Percentiles rank a stretch among this genome's conserved stretches.
Conservation (phyloP, 495 filamentous ascomycete species). For the Physcia stellaris region DNA sequence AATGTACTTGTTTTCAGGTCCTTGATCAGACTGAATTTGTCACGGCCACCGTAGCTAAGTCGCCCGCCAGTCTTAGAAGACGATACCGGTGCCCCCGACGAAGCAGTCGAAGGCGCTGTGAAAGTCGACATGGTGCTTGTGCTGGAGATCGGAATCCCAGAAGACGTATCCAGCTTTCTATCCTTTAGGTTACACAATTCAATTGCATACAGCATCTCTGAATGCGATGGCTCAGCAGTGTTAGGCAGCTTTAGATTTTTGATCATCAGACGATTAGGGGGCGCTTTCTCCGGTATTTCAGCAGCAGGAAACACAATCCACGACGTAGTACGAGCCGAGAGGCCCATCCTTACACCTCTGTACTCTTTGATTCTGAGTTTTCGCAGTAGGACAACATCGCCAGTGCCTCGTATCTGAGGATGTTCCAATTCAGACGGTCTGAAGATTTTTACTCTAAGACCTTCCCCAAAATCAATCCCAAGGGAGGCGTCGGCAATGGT, state of each 20-base stretch:
- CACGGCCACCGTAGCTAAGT: constrained; percentile 1
- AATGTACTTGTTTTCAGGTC: constrained; percentile 43
- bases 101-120: not conserved
- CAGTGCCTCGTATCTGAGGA: constrained; percentile 24
- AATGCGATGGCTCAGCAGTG: constrained; percentile 5
- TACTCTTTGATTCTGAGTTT: constrained; percentile 24
- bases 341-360: constrained; percentile 13
- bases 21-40: constrained; percentile 52
- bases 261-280: constrained; percentile 18
- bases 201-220: constrained; percentile 13
- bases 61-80: not conserved
- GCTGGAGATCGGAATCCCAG: not conserved
- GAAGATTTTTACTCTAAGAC: constrained; percentile 39
- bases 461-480: constrained; percentile 21
- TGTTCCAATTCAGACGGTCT: constrained; percentile 23
- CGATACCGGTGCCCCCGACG: not conserved
- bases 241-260: constrained; percentile 13
- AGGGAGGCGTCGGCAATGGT: constrained; percentile 32
- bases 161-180: constrained; percentile 5
- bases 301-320: constrained; percentile 17
- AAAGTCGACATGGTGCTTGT: constrained; percentile 1
- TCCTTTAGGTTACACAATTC: constrained; percentile 14
- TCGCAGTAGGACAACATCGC: constrained; percentile 36
- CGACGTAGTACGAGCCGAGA: constrained; percentile 14
- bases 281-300: constrained; percentile 19